Evolutionary conservation across 495 filamentous ascomycete species (phyloP).

Genomic region (Penicillium canariense): DNA sequence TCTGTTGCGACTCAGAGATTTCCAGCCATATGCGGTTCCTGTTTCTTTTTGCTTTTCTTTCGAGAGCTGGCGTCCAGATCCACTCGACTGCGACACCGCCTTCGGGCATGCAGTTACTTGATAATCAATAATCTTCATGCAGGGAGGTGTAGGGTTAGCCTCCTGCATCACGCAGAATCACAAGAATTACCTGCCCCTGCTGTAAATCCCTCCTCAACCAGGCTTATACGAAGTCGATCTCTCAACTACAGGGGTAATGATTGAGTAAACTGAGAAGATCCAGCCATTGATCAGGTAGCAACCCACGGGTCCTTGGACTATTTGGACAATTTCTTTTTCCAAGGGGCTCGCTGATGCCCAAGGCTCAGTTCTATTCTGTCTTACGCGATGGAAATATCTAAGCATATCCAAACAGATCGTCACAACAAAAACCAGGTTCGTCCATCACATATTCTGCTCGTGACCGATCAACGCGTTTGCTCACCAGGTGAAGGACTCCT

Average conservation of each 20-base stretch:
- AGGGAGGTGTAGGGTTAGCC: constrained; percentile 6
- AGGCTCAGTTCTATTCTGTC: background rate
- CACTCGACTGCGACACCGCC: background rate
- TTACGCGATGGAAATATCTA: background rate
- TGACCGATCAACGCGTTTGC: background rate
- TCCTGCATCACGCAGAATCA: constrained; percentile 6
- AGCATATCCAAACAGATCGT: background rate
- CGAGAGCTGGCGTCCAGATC: background rate
- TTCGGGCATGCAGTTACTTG: background rate
- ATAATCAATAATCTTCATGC: constrained; percentile 13
- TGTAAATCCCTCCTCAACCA: background rate
- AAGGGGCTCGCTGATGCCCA: background rate
- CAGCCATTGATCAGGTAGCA: background rate
- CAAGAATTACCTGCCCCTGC: background rate
- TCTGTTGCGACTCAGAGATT: background rate
- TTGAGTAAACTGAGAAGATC: background rate
- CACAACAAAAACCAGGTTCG: background rate
- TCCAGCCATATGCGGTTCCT: background rate
- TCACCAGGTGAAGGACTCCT: constrained; percentile 47
- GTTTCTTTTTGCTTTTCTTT: background rate
- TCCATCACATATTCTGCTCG: background rate
- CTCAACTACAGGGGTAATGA: background rate
- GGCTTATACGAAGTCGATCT: constrained; percentile 1
- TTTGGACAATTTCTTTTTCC: constrained; percentile 1
- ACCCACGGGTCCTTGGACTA: too few species aligned